A percentile compares a stretch with the other conserved stretches of the same genome.
These are phyloP conservation scores for Backusella liffmaniae DNA, from an alignment of 192 early-diverging fungal species.

Conservation along the genomic window DNA sequence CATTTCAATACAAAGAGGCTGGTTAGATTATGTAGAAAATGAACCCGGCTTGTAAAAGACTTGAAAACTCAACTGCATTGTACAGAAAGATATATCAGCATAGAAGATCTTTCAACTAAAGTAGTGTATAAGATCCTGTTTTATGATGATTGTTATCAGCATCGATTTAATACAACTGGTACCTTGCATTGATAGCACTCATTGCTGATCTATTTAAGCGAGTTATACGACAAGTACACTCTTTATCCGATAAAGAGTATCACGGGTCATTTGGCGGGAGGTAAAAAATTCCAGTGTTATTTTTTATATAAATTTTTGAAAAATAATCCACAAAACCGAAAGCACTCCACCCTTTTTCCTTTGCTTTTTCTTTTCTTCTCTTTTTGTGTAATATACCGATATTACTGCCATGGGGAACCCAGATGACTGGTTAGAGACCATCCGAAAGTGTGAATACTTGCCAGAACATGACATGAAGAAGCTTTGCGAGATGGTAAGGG, in stretches of 20 bases:
- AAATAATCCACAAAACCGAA: background rate
- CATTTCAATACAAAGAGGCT: background rate
- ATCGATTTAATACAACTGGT: no score
- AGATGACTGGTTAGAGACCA: slow-evolving; percentile 93
- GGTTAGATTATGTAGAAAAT: background rate
- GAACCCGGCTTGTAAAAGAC: background rate
- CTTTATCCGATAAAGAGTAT: background rate
- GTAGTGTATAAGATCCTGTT: background rate
- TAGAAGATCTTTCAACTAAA: background rate
- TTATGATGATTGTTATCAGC: background rate
- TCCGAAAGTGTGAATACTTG: slow-evolving; percentile 91
- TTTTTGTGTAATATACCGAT: background rate
- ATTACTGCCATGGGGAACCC: slow-evolving; percentile 63
- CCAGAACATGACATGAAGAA: slow-evolving; percentile 95
- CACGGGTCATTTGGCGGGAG: background rate
- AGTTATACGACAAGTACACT: background rate
- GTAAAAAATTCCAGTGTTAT: background rate
- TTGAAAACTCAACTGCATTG: background rate
- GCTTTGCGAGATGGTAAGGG: slow-evolving; percentile 91
- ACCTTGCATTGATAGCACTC: background rate
- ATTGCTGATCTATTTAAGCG: background rate
- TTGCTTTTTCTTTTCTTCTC: background rate
- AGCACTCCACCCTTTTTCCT: background rate
- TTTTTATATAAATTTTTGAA: background rate
- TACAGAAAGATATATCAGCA: background rate